phyloP scores from a whole-genome alignment of 805 yeast species.

The Dipodascus geniculatus region DNA sequence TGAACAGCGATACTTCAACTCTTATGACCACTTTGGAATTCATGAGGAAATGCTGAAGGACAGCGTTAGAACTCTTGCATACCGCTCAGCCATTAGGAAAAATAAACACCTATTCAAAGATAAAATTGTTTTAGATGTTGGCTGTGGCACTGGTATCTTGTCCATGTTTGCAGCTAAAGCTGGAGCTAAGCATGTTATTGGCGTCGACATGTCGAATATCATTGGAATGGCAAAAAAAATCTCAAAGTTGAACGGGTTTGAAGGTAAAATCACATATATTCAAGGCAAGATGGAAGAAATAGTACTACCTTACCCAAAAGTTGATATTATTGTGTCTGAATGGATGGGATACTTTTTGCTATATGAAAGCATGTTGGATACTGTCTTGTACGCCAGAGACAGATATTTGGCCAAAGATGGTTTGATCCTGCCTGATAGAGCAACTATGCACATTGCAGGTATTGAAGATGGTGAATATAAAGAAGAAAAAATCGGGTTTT shows the following conservation, averaged over 20 bases:
- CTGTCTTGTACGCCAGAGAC: conserved; percentile 91
- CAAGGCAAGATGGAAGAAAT: conserved; percentile 95
- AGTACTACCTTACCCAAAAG: conserved; percentile 66
- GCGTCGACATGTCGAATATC: conserved; percentile 94
- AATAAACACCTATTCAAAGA: conserved; percentile 84
- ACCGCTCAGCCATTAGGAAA: conserved; percentile 84
- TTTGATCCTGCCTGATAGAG: conserved; percentile 87
- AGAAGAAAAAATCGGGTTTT: conserved; percentile 79
- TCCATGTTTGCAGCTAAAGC: conserved; percentile 97
- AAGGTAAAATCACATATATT: conserved; percentile 74
- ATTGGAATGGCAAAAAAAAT: conserved; percentile 93
- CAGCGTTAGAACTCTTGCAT: conserved; percentile 79
- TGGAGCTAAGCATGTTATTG: conserved; percentile 97
- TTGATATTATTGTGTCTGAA: conserved; percentile 90
- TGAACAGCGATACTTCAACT: conserved; percentile 90
- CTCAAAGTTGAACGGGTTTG: conserved; percentile 69
- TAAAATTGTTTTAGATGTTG: conserved; percentile 92
- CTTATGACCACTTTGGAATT: conserved; percentile 94
- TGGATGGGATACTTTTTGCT: conserved; percentile 99
- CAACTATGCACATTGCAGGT: conserved; percentile 80
- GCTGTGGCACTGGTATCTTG: conserved; percentile 96
- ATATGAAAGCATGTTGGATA: conserved; percentile 96
- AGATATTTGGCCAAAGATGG: conserved; percentile 71
- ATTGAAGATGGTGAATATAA: conserved; percentile 89
- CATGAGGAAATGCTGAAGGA: conserved; percentile 99